Percentiles rank a stretch among this genome's conserved stretches.
phyloP scores from a whole-genome alignment of 306 rosid genomes.

The apple (Malus domestica) region ASM211411v1 NC_041790.1:17452001-17452500 shows the following conservation, averaged over 20 bases:
- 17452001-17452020: not conserved
- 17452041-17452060: not conserved
- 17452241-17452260: conserved; percentile 16
- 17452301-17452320: not conserved
- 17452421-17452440: conserved; percentile 36
- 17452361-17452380: not conserved
- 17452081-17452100: no score
- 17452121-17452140: not conserved
- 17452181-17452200: conserved; percentile 4
- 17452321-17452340: not conserved
- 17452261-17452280: conserved; percentile 13
- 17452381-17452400: not conserved
- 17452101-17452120: no score
- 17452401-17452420: conserved; percentile 8
- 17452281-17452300: conserved; percentile 4
- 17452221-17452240: conserved; percentile 4
- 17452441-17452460: conserved; percentile 23
- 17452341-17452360: not conserved
- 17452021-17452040: not conserved
- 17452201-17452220: not conserved
- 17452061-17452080: not conserved
- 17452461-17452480: conserved; percentile 21
- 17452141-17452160: not conserved
- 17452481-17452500: conserved; percentile 5
- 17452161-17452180: conserved; percentile 1